Evolutionary conservation across 78 protist genomes (phyloP).

Genomic region (Pelomyxa schiedti): DNA sequence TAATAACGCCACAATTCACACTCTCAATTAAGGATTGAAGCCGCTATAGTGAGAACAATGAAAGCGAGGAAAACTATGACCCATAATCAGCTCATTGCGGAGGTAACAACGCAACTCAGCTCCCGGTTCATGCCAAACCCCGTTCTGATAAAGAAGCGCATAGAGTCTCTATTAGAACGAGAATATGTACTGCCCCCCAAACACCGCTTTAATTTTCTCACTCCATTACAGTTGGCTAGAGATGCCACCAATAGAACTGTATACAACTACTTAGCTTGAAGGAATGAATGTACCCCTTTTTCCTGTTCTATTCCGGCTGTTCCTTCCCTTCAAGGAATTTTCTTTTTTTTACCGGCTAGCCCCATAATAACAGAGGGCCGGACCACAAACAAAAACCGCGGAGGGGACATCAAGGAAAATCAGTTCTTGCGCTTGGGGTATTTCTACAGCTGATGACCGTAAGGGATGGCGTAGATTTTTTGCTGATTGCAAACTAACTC

Average conservation of each 20-base stretch:
- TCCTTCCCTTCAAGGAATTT: no score
- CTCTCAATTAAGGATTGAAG: slow-evolving; percentile 54
- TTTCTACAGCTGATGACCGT: no score
- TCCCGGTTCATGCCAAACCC: slow-evolving; percentile 51
- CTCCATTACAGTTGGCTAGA: neutral
- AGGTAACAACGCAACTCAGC: slow-evolving; percentile 62
- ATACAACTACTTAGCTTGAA: neutral
- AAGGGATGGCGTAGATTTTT: no score
- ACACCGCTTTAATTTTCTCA: neutral
- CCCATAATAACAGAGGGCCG: no score
- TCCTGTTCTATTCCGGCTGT: no score
- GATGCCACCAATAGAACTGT: neutral
- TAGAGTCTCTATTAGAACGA: slow-evolving; percentile 87
- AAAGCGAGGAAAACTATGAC: slow-evolving; percentile 75
- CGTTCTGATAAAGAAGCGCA: slow-evolving; percentile 79
- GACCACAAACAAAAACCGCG: no score
- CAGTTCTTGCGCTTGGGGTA: no score
- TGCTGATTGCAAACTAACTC: no score
- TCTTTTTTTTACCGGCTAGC: no score
- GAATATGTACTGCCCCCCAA: slow-evolving; percentile 72
- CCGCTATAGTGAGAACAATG: slow-evolving; percentile 92
- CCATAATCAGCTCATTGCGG: slow-evolving; percentile 68
- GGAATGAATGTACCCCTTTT: no score
- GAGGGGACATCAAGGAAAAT: no score
- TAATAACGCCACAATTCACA: slow-evolving; percentile 11